These are phyloP conservation scores for Lentinula detonsa DNA, from an alignment of 768 basidiomycete genomes.

Conservation along the genomic window DNA sequence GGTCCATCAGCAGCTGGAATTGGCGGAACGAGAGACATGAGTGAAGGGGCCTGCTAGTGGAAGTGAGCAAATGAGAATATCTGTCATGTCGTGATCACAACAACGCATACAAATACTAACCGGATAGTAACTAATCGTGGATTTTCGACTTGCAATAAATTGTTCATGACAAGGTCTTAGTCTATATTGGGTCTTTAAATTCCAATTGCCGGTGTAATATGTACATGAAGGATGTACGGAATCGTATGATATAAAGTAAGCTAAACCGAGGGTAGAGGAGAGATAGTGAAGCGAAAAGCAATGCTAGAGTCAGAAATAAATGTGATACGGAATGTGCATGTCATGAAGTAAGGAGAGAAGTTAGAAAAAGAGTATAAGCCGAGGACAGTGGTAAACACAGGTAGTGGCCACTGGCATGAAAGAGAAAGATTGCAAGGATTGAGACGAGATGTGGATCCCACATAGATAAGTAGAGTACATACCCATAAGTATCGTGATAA, in stretches of 20 bases:
- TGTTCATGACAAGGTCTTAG: too few relatives aligned
- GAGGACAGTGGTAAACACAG: slow-evolving; percentile 20
- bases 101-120: not conserved
- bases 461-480: slow-evolving; percentile 8
- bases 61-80: slow-evolving; percentile 8
- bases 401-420: slow-evolving; percentile 8
- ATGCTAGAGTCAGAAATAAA: not conserved
- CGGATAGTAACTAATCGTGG: too few relatives aligned
- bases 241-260: slow-evolving; percentile 35
- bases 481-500: slow-evolving; percentile 10
- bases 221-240: slow-evolving; percentile 31
- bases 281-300: slow-evolving; percentile 15
- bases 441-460: slow-evolving; percentile 4
- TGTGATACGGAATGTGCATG: slow-evolving; percentile 11
- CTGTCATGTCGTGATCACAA: not conserved
- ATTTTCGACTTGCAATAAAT: too few relatives aligned
- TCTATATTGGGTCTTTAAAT: not conserved
- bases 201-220: slow-evolving; percentile 11
- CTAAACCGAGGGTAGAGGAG: slow-evolving; percentile 23
- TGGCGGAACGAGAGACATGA: slow-evolving; percentile 53
- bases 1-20: slow-evolving; percentile 35
- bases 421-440: slow-evolving; percentile 12
- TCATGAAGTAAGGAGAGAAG: slow-evolving; percentile 16
- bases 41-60: not conserved
- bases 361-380: slow-evolving; percentile 8